Evolutionary conservation across 2,329 filamentous ascomycete genomes (phyloP).

Genomic region (Calonectria fujianensis): DNA sequence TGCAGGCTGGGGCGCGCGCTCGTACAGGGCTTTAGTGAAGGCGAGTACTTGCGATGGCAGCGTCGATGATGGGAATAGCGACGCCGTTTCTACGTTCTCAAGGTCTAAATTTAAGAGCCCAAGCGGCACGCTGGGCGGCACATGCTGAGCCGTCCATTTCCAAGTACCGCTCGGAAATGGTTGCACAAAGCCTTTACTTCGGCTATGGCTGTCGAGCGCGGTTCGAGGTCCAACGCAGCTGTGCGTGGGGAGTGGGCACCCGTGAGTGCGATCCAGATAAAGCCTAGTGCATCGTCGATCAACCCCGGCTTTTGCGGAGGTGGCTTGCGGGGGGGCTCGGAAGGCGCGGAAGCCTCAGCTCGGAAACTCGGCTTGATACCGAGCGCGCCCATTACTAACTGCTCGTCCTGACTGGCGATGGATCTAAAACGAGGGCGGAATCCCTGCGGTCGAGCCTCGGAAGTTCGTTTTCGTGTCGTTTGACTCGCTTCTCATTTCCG

Average conservation of each 20-base stretch:
- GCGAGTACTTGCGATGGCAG: background rate
- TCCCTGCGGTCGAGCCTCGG: slow-evolving; percentile 34
- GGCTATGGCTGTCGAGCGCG: background rate
- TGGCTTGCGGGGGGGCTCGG: slow-evolving; percentile 38
- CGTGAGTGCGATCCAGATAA: background rate
- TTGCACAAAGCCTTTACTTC: slow-evolving; percentile 14
- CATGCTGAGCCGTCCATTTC: slow-evolving; percentile 11
- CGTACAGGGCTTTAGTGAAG: background rate
- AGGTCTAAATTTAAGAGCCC: slow-evolving; percentile 22
- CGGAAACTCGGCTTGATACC: slow-evolving; percentile 50
- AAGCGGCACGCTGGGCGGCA: background rate
- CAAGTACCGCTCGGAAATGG: slow-evolving; percentile 31
- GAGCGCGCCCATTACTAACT: slow-evolving; percentile 37
- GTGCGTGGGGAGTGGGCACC: too few relatives aligned
- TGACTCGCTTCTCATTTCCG: slow-evolving; percentile 23
- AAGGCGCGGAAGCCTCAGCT: slow-evolving; percentile 27
- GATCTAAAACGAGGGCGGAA: slow-evolving; percentile 35
- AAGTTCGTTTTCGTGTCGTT: slow-evolving; percentile 31
- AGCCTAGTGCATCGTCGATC: slow-evolving; percentile 26
- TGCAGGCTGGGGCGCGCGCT: background rate
- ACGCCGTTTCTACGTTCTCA: slow-evolving; percentile 17
- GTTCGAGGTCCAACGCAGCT: background rate
- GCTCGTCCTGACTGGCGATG: slow-evolving; percentile 28
- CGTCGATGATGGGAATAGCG: slow-evolving; percentile 2
- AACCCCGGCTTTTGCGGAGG: slow-evolving; percentile 28